Evolutionary conservation across 2,329 filamentous ascomycete species (phyloP), one percentile per base, ranked within the genome.

Genomic region (Alternaria triticina): DNA sequence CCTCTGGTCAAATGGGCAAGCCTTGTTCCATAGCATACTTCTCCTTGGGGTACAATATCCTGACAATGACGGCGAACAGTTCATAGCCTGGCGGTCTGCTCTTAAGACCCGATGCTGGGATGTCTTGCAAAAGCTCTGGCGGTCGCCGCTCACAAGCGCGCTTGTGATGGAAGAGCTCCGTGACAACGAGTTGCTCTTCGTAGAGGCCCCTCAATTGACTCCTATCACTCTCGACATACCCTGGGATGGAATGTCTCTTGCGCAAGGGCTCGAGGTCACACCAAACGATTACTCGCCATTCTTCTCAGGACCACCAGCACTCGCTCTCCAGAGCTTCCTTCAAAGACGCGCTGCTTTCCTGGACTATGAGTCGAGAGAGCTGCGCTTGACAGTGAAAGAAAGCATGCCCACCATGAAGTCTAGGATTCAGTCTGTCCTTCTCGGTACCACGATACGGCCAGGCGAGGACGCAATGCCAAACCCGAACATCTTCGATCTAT

Each of bases 401-500:
- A 87, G 89, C 52, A 88, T 91, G 67, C 90, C 92, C 5, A 78
- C 79, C 2, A 74, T 81, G 57, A 80, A 70, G 49, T 81, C 83
- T 45, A 81, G 80, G 55, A 82, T 85, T 13, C 80, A 89, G 33
- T 85, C 85, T 4, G 83, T 93, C 0, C 83, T 98, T n/a, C 88
- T 94, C 46, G 96, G 96, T 6, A 89, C 91, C 45, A 88, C 93
- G 8, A 84, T 87, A 11, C 83, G 89, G 17, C 87, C 90, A 13
- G 88, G 88, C 62, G 90, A 90, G 51, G 87, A 92, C 57, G 83
- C 88, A 6, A 83, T 91, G 40, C 82, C 84, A 27, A 91, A 93
- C 61, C 86, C 90, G 1, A 94, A 91, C 4, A 87, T 98, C 7
- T 97, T 98, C 74, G 94, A 97, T 68, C 86, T 98, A 22, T 96